Evolutionary conservation across 139 green algal genomes (phyloP).

Genomic region (Coccomyxa sp.): DNA sequence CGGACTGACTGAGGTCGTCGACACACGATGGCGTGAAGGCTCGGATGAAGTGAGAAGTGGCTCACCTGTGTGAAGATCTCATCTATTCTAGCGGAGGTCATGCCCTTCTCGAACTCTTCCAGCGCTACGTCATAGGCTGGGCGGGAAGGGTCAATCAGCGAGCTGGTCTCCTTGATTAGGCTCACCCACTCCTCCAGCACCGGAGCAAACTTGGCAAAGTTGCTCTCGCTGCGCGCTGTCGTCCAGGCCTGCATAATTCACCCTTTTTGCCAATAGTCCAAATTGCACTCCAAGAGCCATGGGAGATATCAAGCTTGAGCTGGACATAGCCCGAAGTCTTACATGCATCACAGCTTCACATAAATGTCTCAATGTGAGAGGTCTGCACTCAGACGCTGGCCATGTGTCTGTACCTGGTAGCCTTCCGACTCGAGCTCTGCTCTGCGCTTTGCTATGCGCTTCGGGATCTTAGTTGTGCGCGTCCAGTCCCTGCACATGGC

Average conservation of each 20-base stretch:
- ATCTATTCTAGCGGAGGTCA: conserved; percentile 69
- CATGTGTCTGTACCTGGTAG: conserved; percentile 67
- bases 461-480: conserved; percentile 54
- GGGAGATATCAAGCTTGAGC: not conserved
- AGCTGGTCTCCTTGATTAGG: conserved; percentile 45
- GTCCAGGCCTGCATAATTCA: conserved; percentile 78
- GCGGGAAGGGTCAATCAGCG: conserved; percentile 34
- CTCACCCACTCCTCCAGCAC: conserved; percentile 79
- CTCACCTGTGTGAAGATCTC: conserved; percentile 72
- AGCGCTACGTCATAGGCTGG: conserved; percentile 73
- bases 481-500: conserved; percentile 26
- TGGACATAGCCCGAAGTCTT: too few relatives aligned
- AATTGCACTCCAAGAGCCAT: too few relatives aligned
- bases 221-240: conserved; percentile 55
- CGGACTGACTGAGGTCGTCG: too few relatives aligned
- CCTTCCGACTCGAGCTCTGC: conserved; percentile 65
- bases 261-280: too few relatives aligned
- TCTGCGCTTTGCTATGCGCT: conserved; percentile 64
- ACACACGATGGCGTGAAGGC: too few relatives aligned
- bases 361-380: too few relatives aligned
- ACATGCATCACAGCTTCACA: too few relatives aligned
- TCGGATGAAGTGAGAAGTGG: not conserved
- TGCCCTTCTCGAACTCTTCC: conserved; percentile 87
- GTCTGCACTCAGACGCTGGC: too few relatives aligned
- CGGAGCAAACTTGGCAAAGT: conserved; percentile 82